Conservation (phyloP, 2,329 filamentous ascomycete genomes). For the Paecilomyces sp. region DNA sequence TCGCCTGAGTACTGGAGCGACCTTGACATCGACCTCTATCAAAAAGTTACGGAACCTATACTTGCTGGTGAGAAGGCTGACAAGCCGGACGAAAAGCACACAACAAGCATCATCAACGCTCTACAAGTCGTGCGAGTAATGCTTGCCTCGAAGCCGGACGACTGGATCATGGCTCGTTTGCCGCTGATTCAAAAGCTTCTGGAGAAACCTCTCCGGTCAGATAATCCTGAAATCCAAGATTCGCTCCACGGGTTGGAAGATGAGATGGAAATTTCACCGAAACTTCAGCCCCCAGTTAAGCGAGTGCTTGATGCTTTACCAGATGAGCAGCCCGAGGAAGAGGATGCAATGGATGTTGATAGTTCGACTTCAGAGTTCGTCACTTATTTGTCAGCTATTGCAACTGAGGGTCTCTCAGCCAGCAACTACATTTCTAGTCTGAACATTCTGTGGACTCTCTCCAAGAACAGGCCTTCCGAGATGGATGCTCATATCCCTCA, state of each 20-base stretch:
- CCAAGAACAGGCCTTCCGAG: slow-evolving; percentile 72
- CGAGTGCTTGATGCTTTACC: slow-evolving; percentile 85
- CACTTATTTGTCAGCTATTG: slow-evolving; percentile 73
- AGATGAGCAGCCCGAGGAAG: slow-evolving; percentile 70
- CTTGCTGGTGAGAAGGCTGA: slow-evolving; percentile 77
- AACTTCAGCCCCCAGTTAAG: slow-evolving; percentile 68
- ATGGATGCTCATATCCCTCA: slow-evolving; percentile 83
- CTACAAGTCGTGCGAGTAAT: slow-evolving; percentile 88
- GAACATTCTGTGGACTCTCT: slow-evolving; percentile 88
- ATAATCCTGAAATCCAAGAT: slow-evolving; percentile 88
- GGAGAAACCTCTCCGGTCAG: slow-evolving; percentile 80
- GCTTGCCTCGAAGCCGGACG: slow-evolving; percentile 76
- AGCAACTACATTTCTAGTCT: slow-evolving; percentile 80
- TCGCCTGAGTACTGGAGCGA: slow-evolving; percentile 88
- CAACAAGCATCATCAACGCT: slow-evolving; percentile 85
- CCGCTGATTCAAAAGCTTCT: slow-evolving; percentile 75
- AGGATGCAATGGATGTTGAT: slow-evolving; percentile 71
- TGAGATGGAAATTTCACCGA: slow-evolving; percentile 60
- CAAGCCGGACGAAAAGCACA: slow-evolving; percentile 74
- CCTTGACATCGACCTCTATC: slow-evolving; percentile 82
- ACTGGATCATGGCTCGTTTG: slow-evolving; percentile 81
- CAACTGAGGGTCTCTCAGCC: slow-evolving; percentile 77
- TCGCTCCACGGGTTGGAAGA: slow-evolving; percentile 72
- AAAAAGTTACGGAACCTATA: slow-evolving; percentile 81
- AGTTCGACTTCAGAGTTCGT: slow-evolving; percentile 79